These are phyloP conservation scores for Eimeria falciformis DNA, from an alignment of 169 alveolate species.

Conservation along the genomic window DNA sequence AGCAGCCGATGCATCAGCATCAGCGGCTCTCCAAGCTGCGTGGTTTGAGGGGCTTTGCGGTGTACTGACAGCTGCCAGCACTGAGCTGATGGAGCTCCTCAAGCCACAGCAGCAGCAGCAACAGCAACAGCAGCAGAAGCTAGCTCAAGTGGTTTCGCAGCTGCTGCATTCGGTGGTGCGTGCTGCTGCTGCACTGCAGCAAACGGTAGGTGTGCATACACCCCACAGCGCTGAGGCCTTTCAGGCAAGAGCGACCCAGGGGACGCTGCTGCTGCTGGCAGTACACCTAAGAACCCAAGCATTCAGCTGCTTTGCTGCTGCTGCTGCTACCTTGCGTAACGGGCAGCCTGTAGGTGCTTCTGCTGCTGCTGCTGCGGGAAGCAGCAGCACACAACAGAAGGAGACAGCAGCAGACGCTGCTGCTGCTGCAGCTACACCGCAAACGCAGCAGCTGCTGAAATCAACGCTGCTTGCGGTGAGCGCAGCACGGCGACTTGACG, in stretches of 20 bases:
- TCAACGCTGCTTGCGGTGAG: conserved; percentile 2
- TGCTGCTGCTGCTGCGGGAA: not conserved
- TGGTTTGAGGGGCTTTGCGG: conserved; percentile 59
- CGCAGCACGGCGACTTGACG: conserved; percentile 54
- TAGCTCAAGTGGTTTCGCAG: not conserved
- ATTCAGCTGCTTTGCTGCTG: conserved; percentile 16
- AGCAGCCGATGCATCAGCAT: not conserved
- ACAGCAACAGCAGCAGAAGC: conserved; percentile 34
- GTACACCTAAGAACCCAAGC: not conserved
- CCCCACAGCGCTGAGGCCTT: conserved; percentile 5
- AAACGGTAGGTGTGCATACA: not conserved
- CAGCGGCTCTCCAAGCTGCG: conserved; percentile 22
- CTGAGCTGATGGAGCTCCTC: not conserved
- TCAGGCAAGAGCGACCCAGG: conserved; percentile 28
- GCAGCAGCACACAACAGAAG: not conserved
- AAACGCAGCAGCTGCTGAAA: conserved; percentile 40
- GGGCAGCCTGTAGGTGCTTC: not conserved
- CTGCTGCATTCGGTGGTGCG: conserved; percentile 45
- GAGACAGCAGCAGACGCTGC: conserved; percentile 17
- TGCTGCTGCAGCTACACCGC: conserved; percentile 25
- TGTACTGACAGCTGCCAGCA: not conserved
- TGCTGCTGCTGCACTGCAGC: conserved; percentile 64
- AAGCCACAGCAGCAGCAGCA: not conserved
- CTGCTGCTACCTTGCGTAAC: conserved; percentile 2
- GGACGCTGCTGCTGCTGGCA: conserved; percentile 47